Evolutionary conservation across 768 basidiomycete species (phyloP).

Genomic region (Tubosaeta brunneosetosa): DNA sequence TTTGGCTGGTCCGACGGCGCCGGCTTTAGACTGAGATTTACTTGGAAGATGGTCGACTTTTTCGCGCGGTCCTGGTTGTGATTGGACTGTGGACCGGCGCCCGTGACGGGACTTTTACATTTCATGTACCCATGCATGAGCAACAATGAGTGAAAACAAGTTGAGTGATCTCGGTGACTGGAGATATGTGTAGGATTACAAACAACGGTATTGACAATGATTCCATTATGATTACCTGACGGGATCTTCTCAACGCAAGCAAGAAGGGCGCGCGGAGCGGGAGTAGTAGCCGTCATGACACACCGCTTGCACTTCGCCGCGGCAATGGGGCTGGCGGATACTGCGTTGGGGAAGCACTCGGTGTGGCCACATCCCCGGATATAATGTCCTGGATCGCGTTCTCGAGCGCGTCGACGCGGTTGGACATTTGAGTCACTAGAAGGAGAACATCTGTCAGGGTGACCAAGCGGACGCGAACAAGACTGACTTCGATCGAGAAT

Average conservation of each 20-base stretch:
- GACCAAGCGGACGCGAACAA: background rate
- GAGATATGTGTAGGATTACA: conserved; percentile 11
- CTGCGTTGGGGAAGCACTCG: conserved; percentile 57
- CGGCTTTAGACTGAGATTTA: conserved; percentile 25
- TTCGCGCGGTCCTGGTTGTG: conserved; percentile 7
- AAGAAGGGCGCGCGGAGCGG: conserved; percentile 7
- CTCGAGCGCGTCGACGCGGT: conserved; percentile 84
- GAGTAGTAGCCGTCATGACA: conserved; percentile 15
- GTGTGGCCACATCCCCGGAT: conserved; percentile 54
- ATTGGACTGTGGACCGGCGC: background rate
- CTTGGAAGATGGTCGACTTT: background rate
- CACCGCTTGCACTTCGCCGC: conserved; percentile 41
- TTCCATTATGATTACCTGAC: conserved; percentile 14
- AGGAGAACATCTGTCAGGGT: conserved; percentile 8
- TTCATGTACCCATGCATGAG: background rate
- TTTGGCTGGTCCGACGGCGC: conserved; percentile 19
- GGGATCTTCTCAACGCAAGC: conserved; percentile 16
- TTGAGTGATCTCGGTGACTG: background rate
- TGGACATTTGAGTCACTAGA: conserved; percentile 90
- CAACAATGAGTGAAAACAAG: background rate
- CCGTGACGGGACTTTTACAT: conserved; percentile 2
- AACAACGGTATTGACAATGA: conserved; percentile 5
- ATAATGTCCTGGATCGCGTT: conserved; percentile 91
- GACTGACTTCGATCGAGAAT: conserved; percentile 78
- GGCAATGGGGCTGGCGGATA: conserved; percentile 29